A percentile compares a stretch with the other conserved stretches of the same genome.
phyloP scores from a whole-genome alignment of 2,329 filamentous ascomycete genomes.

The Penicillium sp. region DNA sequence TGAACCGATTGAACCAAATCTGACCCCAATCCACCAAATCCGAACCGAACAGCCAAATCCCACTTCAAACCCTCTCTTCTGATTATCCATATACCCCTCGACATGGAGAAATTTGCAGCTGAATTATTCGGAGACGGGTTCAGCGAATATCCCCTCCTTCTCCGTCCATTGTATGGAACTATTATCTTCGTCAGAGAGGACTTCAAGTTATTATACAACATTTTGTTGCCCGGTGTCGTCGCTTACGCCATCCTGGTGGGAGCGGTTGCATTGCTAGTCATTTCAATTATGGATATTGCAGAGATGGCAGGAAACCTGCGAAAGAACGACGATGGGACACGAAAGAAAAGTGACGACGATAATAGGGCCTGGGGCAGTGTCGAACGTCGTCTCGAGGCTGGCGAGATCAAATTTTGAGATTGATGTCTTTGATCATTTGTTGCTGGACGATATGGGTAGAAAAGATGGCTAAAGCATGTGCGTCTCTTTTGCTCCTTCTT shows the following conservation, averaged over 20 bases:
- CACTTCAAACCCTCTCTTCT: background rate
- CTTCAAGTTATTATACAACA: background rate
- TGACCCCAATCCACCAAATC: background rate
- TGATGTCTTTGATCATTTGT: background rate
- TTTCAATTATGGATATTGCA: background rate
- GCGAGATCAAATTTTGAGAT: background rate
- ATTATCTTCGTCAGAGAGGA: rapidly evolving
- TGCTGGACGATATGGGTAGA: background rate
- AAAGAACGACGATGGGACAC: background rate
- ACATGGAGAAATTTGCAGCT: rapidly evolving
- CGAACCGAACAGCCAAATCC: background rate
- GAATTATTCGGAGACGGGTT: background rate
- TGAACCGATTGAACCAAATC: background rate
- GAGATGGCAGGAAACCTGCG: too few species aligned
- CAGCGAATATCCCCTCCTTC: background rate
- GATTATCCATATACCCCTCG: background rate
- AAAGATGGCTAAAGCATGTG: background rate
- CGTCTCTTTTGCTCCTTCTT: background rate
- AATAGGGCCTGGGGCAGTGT: background rate
- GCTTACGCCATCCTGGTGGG: background rate
- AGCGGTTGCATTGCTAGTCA: background rate
- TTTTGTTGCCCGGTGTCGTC: background rate
- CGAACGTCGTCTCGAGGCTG: background rate
- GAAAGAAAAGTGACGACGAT: background rate
- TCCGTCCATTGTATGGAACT: background rate